Base-by-base conservation (phyloP, 768 basidiomycete species). In the Tulasnella sp. region DNA sequence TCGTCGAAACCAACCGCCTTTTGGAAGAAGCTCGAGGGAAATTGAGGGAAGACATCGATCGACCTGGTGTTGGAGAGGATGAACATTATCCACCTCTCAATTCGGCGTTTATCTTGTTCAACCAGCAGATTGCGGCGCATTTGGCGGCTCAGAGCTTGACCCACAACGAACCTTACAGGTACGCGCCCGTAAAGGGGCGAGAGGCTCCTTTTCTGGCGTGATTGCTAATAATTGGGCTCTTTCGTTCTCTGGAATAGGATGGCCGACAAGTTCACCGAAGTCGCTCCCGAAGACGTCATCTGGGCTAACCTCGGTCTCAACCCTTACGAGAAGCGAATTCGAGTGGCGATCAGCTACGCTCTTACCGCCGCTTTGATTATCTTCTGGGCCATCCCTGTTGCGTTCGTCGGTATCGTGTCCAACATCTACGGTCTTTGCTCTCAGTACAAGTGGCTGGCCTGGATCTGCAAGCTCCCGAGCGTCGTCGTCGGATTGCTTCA, bases 51-150 rank as follows among this genome's bases (percentile, higher is more conserved):
- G 79, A 80, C 31, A 75, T 79, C 75, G 67, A 76, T n/a, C 25
- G 25, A 29, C 72, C 64, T 7, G 77, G 77, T 1, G 67, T 68
- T 9, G 77, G 77, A n/a, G 77, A 77, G 3, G 39, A 69, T n/a
- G 77, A 77, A 36, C 67, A 39, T 5, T 77, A 77, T 36, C 77
- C 77, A 1, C 86, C 86, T 3, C 77, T 90, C 79, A 91, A 85
- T 80, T 91, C 90, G 39, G 92, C 92, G 9, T 99, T 99, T 82
- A 86, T 99, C 77, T 91, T 92, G 29, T 99, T 98, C 87, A 90
- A 95, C 82, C 87, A 89, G 79, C 97, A 98, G 85, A 93, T 97
- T 78, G 92, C 93, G 2, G 96, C 96, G 22, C 96, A 99, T 83
- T 85, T 98, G 82, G 94, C 93, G 0, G 87, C 87, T 42, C 90